Base-by-base conservation (phyloP, 306 rosid genomes). In the Ziziphus jujuba region DNA sequence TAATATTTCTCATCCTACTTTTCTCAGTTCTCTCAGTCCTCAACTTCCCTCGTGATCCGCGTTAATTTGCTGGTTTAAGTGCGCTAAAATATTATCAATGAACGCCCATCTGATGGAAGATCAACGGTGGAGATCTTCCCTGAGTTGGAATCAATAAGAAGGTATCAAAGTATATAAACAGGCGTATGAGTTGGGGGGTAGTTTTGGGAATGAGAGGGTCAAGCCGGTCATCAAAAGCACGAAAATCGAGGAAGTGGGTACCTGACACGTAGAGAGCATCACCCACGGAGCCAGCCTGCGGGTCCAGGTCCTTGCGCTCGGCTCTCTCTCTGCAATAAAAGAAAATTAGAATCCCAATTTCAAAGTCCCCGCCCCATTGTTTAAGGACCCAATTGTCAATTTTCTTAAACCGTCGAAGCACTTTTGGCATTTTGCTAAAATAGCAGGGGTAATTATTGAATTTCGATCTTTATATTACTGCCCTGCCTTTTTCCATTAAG, bases 211-310 rank as follows among this genome's bases (percentile, higher is more conserved):
- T 45, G 9, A 15, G 25, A 6, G 5, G 49, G 81, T 79, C 82
- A 73, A 75, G 59, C 13, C 19, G 51, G 87, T 77, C 72, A 33
- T 55, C 49, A 69, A 78, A 6, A 36, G 71, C 82, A 21, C 89
- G 69, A 63, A 57, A 68, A 22, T 74, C 77, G 61, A 87, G 78
- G 70, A 28, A 73, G 19, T 77, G 63, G 53, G 51, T 25, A 49
- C 14, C 74, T 77, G 89, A 84, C 88, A 86, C 87, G 82, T 44
- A 69, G 75, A 72, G 67, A 70, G 85, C 87, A 72, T 79, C 75
- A 64, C 88, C 93, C 96, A 81, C 88, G 87, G 96, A 78, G 89
- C 72, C 50, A 60, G 22, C 58, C 35, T 66, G 65, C 75, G 66
- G 72, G 75, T 58, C 56, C 66, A 69, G 33, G 12, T 19, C 49